Evolutionary conservation across 202 grass and related monocot genomes (phyloP), one percentile per base, ranked within the genome.

Genomic region (Digitaria exilis): DNA sequence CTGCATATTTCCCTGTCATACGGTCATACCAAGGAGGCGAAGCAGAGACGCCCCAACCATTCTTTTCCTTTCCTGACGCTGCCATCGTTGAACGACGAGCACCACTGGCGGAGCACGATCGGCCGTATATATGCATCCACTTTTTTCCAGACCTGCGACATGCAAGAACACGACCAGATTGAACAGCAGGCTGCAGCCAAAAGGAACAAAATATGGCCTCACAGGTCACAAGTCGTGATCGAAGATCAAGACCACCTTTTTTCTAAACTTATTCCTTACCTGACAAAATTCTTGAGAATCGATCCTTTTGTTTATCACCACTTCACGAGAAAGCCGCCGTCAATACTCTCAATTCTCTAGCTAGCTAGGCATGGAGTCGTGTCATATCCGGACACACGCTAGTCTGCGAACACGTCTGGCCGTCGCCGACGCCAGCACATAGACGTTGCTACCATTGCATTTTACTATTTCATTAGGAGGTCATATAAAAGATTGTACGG

Each of bases 171-270:
- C 12, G 39, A 59, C 51, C 49, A 39, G 37, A 39, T 39, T 39
- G 37, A 39, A n/a, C 37, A 7, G 74, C 4, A 44, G 74, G 61
- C 14, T 46, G 3, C 7, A 69, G 37, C 76, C 65, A 28, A 16
- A n/a, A 56, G 57, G 24, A 68, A 29, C 45, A 19, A 56, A 21
- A 29, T 7, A 21, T 3, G 67, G 30, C 44, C 76, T 29, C 75
- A 73, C n/a, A n/a, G n/a, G n/a, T n/a, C n/a, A n/a, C 75, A 4
- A 11, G 84, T 80, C 74, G 41, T 68, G 29, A 69, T 61, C 52
- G 8, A 52, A 50, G 35, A n/a, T n/a, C n/a, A n/a, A n/a, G n/a
- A 51, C 34, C 32, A 30, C 22, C 31, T n/a, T 28, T 39, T 26
- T 78, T 66, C 19, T n/a, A 21, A 6, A 11, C 11, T 26, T 29